Percentiles rank a stretch among this genome's conserved stretches.
Conservation (phyloP, 108 stramenopile genomes). For the Epithemia pelagica region DNA sequence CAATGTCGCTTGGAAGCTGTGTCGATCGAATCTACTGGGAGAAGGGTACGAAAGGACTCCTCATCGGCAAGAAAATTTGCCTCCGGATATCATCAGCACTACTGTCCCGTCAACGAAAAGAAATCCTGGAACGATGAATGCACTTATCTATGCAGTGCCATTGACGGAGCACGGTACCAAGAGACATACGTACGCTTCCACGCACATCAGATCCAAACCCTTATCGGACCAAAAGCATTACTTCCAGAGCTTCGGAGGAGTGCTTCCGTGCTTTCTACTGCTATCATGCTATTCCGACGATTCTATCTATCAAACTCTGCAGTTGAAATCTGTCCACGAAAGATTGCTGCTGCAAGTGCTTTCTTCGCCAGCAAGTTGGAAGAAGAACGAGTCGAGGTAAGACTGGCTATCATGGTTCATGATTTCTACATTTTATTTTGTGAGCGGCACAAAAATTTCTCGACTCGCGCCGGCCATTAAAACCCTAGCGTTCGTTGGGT, state of each 20-base stretch:
- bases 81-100: too few species aligned
- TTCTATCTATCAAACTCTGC: slow-evolving; percentile 81
- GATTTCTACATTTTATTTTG: too few species aligned
- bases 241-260: slow-evolving; percentile 43
- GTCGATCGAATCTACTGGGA: too few species aligned
- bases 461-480: too few species aligned
- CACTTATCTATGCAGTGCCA: background rate
- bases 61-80: too few species aligned
- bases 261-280: slow-evolving; percentile 59
- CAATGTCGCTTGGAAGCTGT: slow-evolving; percentile 22
- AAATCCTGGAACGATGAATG: too few species aligned
- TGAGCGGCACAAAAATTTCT: too few species aligned
- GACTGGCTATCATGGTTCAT: too few species aligned
- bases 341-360: slow-evolving; percentile 57
- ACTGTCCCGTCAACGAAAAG: too few species aligned
- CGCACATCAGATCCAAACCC: slow-evolving; percentile 55
- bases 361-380: slow-evolving; percentile 75
- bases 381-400: slow-evolving; percentile 39
- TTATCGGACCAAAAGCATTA: slow-evolving; percentile 65
- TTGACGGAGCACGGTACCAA: slow-evolving; percentile 52
- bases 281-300: slow-evolving; percentile 56
- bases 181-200: slow-evolving; percentile 57
- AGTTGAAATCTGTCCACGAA: slow-evolving; percentile 56
- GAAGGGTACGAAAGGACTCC: too few species aligned
- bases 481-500: background rate